Evolutionary conservation across 345 rosid genomes (phyloP).

Genomic region (Syzygium aqueum): DNA sequence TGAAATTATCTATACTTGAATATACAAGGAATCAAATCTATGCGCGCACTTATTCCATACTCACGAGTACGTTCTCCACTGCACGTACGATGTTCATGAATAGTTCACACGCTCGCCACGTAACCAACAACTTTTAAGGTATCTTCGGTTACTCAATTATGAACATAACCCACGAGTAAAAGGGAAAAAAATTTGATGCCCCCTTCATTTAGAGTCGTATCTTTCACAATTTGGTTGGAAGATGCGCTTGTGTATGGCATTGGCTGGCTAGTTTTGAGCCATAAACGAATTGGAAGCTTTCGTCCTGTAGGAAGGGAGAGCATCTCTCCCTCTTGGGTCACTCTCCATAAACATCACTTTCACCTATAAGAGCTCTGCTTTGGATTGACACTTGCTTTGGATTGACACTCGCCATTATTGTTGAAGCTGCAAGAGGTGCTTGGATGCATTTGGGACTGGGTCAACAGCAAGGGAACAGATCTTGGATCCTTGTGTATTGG

Average conservation of each 20-base stretch:
- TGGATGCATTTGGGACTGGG: background rate
- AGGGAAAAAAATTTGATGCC: background rate
- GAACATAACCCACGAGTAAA: background rate
- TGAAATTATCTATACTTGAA: background rate
- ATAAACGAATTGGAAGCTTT: background rate
- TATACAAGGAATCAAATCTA: too few relatives aligned
- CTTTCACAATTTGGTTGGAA: background rate
- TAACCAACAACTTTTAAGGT: too few relatives aligned
- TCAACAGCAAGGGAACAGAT: background rate
- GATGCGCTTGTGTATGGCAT: background rate
- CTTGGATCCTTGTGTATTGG: background rate
- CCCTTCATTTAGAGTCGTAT: background rate
- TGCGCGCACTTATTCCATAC: too few relatives aligned
- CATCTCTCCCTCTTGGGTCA: background rate
- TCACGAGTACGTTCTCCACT: background rate
- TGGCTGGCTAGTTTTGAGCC: background rate
- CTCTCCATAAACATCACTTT: background rate
- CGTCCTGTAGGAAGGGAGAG: background rate
- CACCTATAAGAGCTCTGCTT: background rate
- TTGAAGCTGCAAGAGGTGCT: background rate
- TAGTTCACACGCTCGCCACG: too few relatives aligned
- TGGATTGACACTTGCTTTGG: background rate
- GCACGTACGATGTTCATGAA: background rate
- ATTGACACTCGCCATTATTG: background rate
- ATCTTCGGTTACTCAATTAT: too few relatives aligned